Evolutionary conservation across 805 yeast genomes (phyloP), one percentile per base, ranked within the genome.

Genomic region (Wickerhamiella brachini): DNA sequence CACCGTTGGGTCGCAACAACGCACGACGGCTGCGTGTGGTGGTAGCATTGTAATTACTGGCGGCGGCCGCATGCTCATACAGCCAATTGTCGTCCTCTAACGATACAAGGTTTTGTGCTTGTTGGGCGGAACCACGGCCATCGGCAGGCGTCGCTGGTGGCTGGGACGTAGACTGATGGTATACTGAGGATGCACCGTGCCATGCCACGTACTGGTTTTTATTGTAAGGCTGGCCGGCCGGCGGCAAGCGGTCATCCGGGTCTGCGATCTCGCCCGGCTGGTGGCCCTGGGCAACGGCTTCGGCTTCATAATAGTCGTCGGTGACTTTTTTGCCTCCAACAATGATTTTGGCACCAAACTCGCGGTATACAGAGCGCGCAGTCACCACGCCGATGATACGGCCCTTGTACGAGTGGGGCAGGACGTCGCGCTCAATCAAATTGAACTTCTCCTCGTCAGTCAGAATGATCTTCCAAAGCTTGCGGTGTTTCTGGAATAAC

Each of bases 331-430:
- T 77, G 44, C 98, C 98, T 49, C 85, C 83, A 20, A 78, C 75
- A 39, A 93, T 72, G 48, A 89, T 79, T 54, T 79, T 78, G 22
- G 95, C 85, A 4, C 98, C 98, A 71, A 93, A 90, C 67, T 89
- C 97, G 56, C 88, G 76, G 68, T 77, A 93, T 1, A 88, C 80
- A 15, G 94, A 81, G 52, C 94, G 77, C 0, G 98, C 97, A 5
- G 97, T 81, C 5, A 93, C 95, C 42, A 90, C 71, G 53, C 93
- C 89, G 37, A 93, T 89, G 1, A 87, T 77, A 58, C 97, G 76
- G 46, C 95, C 93, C 68, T 87, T 87, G 67, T 87, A 90, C 2
- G 95, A 84, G 57, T 82, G 83, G 1, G 97, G 96, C 57, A 93
- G 77, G 43, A 86, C 71, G 23, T 83, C 86, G 38, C 94, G 75